These are phyloP conservation scores for Pisolithus sp. DNA, from an alignment of 768 basidiomycete genomes.

Conservation along the genomic window DNA sequence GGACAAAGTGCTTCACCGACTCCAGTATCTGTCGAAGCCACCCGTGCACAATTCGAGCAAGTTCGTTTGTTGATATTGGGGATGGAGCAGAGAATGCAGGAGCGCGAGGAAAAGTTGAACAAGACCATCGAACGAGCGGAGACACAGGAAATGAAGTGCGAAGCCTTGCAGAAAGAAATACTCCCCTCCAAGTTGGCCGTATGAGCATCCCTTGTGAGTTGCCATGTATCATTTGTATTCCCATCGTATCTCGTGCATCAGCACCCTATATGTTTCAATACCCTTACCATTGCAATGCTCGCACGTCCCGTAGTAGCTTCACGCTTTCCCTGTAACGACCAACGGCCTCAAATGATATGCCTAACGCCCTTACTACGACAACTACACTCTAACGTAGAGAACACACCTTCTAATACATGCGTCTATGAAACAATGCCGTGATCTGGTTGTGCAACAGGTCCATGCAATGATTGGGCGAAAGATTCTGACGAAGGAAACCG, in stretches of 20 bases:
- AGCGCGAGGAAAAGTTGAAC: conserved; percentile 53
- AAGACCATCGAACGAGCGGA: conserved; percentile 60
- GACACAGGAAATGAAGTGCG: conserved; percentile 48
- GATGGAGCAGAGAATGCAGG: conserved; percentile 67
- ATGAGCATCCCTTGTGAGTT: conserved; percentile 8
- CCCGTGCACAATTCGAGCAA: conserved; percentile 60
- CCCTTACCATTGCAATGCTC: too few species aligned
- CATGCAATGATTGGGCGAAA: conserved; percentile 13
- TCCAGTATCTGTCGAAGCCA: conserved; percentile 30
- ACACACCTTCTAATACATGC: background rate
- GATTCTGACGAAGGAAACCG: conserved; percentile 21
- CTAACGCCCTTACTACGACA: background rate
- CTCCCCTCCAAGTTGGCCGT: conserved; percentile 15
- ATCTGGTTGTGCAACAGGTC: conserved; percentile 20
- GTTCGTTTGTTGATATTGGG: conserved; percentile 63
- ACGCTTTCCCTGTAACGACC: background rate
- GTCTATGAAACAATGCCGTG: background rate
- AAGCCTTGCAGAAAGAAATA: conserved; percentile 40
- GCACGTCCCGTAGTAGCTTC: too few species aligned
- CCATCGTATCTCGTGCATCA: background rate
- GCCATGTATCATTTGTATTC: conserved; percentile 4
- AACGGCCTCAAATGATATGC: background rate
- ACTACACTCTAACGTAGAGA: background rate
- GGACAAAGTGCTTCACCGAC: conserved; percentile 14
- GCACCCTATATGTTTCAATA: background rate